Conservation (phyloP, 306 rosid genomes). For the Vigna unguiculata region DNA sequence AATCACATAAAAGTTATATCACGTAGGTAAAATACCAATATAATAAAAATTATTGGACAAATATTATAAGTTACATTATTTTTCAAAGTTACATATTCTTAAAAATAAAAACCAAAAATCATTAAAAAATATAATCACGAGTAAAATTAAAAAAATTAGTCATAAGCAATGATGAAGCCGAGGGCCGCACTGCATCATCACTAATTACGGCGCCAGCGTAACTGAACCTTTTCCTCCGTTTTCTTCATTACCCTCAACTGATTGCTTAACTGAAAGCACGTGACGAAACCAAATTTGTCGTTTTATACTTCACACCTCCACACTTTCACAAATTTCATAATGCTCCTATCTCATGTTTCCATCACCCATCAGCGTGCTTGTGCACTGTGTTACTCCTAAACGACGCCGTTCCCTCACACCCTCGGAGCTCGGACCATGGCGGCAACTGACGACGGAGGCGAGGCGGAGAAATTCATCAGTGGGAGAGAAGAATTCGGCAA, state of each 20-base stretch:
- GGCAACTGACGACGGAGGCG: not conserved
- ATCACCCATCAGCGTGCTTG: not conserved
- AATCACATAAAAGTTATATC: too few species aligned
- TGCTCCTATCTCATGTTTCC: not conserved
- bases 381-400: not conserved
- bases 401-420: conserved; percentile 36
- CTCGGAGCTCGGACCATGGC: conserved; percentile 1
- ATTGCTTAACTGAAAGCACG: not conserved
- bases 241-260: not conserved
- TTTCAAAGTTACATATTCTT: too few species aligned
- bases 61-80: too few species aligned
- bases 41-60: too few species aligned
- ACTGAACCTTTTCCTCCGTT: not conserved
- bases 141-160: too few species aligned
- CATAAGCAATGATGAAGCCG: not conserved
- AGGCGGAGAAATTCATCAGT: conserved; percentile 44
- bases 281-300: not conserved
- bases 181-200: not conserved
- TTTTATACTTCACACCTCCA: not conserved
- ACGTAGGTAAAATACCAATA: too few species aligned
- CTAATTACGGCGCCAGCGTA: not conserved
- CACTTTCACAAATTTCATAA: not conserved
- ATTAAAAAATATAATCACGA: too few species aligned
- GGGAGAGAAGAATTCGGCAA: conserved; percentile 49
- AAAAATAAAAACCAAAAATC: too few species aligned